phyloP scores from a whole-genome alignment of 352 stramenopile species.

The Pythium sp. region DNA sequence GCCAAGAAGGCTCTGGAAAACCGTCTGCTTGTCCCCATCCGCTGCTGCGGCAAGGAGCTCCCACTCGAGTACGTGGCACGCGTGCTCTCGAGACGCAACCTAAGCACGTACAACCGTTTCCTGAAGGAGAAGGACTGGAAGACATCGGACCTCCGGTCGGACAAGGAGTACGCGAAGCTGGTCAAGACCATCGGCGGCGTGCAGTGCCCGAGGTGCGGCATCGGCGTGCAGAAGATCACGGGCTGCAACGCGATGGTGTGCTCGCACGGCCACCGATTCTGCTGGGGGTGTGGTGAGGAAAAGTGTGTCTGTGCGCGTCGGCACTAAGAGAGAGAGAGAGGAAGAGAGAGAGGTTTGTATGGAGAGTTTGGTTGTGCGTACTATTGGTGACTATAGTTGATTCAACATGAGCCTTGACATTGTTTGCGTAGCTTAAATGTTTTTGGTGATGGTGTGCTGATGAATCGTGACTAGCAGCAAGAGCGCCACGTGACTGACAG shows the following conservation, averaged over 20 bases:
- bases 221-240: slow-evolving; percentile 47
- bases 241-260: slow-evolving; percentile 69
- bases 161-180: slow-evolving; percentile 54
- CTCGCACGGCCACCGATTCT: slow-evolving; percentile 63
- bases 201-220: slow-evolving; percentile 70
- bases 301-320: slow-evolving; percentile 24
- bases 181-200: slow-evolving; percentile 30
- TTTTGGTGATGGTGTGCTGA: neutral
- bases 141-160: slow-evolving; percentile 42
- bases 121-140: slow-evolving; percentile 51
- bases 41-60: slow-evolving; percentile 74
- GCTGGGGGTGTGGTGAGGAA: slow-evolving; percentile 33
- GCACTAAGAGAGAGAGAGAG: neutral
- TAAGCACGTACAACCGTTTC: slow-evolving; percentile 49
- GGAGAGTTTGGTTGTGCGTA: neutral
- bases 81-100: slow-evolving; percentile 28
- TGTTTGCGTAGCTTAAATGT: neutral
- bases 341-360: neutral
- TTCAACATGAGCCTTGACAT: neutral
- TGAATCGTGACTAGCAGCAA: neutral
- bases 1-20: slow-evolving; percentile 54
- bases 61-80: slow-evolving; percentile 58
- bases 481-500: neutral
- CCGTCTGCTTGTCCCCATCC: slow-evolving; percentile 36
- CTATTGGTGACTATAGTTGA: neutral